Evolutionary conservation across 1,284 basidiomycete species (phyloP), one percentile per base, ranked within the genome.

Genomic region (Puccinia horiana): DNA sequence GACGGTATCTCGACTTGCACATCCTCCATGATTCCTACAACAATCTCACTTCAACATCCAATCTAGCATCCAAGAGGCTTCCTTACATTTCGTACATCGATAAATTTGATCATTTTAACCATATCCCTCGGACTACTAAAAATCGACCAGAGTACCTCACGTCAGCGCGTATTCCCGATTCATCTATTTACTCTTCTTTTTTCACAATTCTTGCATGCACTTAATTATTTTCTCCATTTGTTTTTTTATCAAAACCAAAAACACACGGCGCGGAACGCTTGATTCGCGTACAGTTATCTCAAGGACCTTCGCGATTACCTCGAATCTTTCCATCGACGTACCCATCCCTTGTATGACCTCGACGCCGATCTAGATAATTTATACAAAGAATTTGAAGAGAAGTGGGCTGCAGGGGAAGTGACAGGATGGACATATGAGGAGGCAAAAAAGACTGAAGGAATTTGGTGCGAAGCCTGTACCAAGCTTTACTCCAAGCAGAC

Each of bases 381-480:
- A 0, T 90, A 92, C 83, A 88, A 86, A 0, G 91, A 92, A 65
- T 99, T 99, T 86, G 91, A 92, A 78, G 88, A 88, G 81, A 90
- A 91, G 75, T 99, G 97, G 97, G 92, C 92, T 63, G 90, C 90
- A 5, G 91, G 91, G 20, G 90, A 92, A 84, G 89, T 96, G 3
- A 87, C 89, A 4, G 92, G 91, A 8, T 99, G 97, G 96, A 52
- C 70, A n/a, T 54, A 73, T 23, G 70, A 54, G 32, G 44, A 49
- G 23, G 90, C 92, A 84, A 91, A 92, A 9, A 85, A 85, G 0
- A 76, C 72, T 35, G 77, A 82, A 20, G 94, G 94, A 0, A 94
- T 98, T 82, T 99, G 96, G 96, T 99, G 97, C 89, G 89, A 92
- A 70, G 94, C 95, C 78, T 99, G 95, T 95, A 88, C 95, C 87